Base-by-base conservation (phyloP, 176 grass and related monocot genomes). In the Guadua angustifolia region DNA sequence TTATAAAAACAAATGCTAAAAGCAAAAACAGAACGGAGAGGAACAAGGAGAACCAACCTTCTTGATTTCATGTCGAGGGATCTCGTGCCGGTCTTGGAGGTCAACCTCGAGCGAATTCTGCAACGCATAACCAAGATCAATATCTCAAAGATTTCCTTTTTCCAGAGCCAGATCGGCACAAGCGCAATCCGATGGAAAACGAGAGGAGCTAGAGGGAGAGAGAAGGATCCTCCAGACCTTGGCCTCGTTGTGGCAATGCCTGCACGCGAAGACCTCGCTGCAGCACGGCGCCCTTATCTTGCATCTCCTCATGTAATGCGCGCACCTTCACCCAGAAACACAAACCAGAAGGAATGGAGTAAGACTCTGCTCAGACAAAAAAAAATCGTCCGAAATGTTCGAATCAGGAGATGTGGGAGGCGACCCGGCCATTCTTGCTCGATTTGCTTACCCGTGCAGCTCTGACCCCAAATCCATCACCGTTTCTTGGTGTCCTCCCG, bases 181-280 rank as follows among this genome's bases (percentile, higher is more conserved):
- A 58, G 3, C 32, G 24, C 59, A 35, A 51, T 29, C 39, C 13
- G 56, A 77, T 9, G 36, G n/a, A 21, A 77, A 25, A 15, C 21
- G 38, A 24, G 14, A 36, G 64, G 8, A 25, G 2, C 29, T 29
- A 29, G 29, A 55, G 42, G 11, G 77, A 15, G 26, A 52, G 21
- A 44, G 24, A 45, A 1, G 9, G 4, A 24, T 1, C 62, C 8
- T 29, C 29, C 29, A 29, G 6, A 97, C 95, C 83, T 91, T 97
- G 73, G 84, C 86, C 64, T 94, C 88, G 82, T 97, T 91, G 75
- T 97, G 92, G 86, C 95, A 97, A 89, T 97, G 95, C 44, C 95
- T 85, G 80, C 95, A 97, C 53, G 49, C 88, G 80, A 97, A 97
- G 63, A 91, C 86, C 77, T 92, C 86, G 66, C 88, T 88, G 72